These are phyloP conservation scores for Pachyrhizus erosus DNA, from an alignment of 306 rosid species.

Conservation along the genomic window DNA sequence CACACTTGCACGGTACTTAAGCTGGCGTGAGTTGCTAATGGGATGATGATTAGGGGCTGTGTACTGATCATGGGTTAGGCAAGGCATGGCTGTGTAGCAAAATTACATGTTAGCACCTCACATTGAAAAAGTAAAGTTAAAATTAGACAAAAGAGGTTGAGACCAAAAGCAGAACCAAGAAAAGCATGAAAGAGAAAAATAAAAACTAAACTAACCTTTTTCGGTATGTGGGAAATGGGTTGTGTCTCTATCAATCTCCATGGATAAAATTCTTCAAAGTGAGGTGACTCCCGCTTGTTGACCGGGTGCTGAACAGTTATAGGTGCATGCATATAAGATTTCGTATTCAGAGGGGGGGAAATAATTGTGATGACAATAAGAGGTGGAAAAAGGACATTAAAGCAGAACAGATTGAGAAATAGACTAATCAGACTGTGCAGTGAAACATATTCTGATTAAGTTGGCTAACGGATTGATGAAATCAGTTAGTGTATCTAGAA, in stretches of 20 bases:
- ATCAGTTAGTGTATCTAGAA: slow-evolving; percentile 28
- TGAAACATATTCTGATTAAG: slow-evolving; percentile 44
- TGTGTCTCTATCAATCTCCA: slow-evolving; percentile 73
- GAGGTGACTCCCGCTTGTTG: slow-evolving; percentile 66
- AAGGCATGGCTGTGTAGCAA: slow-evolving; percentile 47
- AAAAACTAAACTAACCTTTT: slow-evolving; percentile 69
- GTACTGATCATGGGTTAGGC: slow-evolving; percentile 42
- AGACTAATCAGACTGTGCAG: slow-evolving; percentile 37
- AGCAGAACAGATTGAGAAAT: slow-evolving; percentile 29
- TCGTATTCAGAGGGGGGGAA: slow-evolving; percentile 5
- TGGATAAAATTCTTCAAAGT: slow-evolving; percentile 56
- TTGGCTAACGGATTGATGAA: slow-evolving; percentile 34
- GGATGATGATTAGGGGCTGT: slow-evolving; percentile 53
- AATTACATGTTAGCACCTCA: slow-evolving; percentile 67
- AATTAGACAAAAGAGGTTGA: slow-evolving; percentile 60
- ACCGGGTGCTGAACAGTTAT: slow-evolving; percentile 58
- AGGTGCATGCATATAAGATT: slow-evolving; percentile 42
- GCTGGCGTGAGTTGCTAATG: slow-evolving; percentile 54
- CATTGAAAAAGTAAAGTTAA: slow-evolving; percentile 50
- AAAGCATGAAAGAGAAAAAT: slow-evolving; percentile 44
- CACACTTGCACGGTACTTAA: slow-evolving; percentile 38
- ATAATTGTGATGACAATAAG: neutral
- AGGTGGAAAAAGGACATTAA: too few species aligned
- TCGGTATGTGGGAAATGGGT: slow-evolving; percentile 81
- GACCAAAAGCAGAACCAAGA: slow-evolving; percentile 69